Percentiles rank a stretch among this genome's conserved stretches.
Conservation (phyloP, 495 filamentous ascomycete species). For the Hypoxylon rickii region DNA sequence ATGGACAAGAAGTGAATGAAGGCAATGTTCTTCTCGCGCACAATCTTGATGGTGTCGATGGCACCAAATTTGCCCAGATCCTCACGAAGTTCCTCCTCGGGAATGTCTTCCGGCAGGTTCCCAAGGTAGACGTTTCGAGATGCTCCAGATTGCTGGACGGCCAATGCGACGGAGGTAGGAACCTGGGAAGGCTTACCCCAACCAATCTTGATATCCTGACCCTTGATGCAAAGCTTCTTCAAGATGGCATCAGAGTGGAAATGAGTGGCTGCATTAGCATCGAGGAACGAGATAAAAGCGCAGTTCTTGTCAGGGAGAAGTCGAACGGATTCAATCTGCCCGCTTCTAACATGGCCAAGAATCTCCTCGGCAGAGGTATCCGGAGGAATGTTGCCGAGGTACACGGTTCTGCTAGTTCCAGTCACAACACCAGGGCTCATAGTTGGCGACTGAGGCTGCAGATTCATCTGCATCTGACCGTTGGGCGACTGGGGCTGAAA, state of each 20-base stretch:
- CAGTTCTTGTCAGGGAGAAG: constrained; percentile 98
- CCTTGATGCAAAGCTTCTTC: constrained; percentile 97
- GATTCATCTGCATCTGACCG: constrained; percentile 56
- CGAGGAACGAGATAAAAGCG: constrained; percentile 98
- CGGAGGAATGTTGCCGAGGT: constrained; percentile 95
- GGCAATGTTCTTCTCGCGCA: constrained; percentile 96
- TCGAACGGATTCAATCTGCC: constrained; percentile 97
- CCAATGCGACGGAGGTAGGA: constrained; percentile 91
- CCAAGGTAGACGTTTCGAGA: constrained; percentile 98
- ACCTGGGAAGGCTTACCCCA: constrained; percentile 99
- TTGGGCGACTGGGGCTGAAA: constrained; percentile 87
- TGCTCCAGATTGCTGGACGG: constrained; percentile 95
- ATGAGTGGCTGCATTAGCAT: constrained; percentile 94
- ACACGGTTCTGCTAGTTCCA: constrained; percentile 93
- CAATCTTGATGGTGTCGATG: constrained; percentile 97
- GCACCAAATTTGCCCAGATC: constrained; percentile 96
- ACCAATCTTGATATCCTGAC: constrained; percentile 98
- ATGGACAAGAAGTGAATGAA: constrained; percentile 98
- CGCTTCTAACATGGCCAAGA: constrained; percentile 92
- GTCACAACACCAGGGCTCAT: constrained; percentile 79
- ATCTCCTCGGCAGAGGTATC: constrained; percentile 99
- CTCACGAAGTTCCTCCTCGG: constrained; percentile 90
- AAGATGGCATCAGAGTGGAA: constrained; percentile 99
- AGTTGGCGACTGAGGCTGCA: constrained; percentile 67
- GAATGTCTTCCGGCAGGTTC: constrained; percentile 86